Conservation (phyloP, 345 rosid genomes). For the Xanthoceras sorbifolium region DNA sequence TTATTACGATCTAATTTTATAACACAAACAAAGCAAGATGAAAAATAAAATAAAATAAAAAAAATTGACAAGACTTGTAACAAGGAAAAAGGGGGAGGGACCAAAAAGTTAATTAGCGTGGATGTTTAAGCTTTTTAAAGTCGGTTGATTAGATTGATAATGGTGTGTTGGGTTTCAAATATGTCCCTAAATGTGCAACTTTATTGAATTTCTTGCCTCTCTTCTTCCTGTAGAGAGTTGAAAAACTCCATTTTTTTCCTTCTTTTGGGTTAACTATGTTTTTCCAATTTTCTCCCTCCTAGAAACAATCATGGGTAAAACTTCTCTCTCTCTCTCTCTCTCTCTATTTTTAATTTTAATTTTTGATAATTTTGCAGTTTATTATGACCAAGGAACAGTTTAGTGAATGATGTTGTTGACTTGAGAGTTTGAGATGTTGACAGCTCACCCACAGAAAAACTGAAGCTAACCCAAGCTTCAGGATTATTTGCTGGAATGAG, state of each 20-base stretch:
- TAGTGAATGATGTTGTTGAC: constrained; percentile 21
- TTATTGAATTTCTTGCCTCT: not conserved
- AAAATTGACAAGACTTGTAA: not conserved
- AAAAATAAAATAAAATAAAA: too few species aligned
- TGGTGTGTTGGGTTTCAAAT: not conserved
- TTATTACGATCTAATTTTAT: not conserved
- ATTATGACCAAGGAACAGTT: not conserved
- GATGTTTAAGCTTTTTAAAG: constrained; percentile 23
- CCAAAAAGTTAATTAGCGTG: constrained; percentile 7
- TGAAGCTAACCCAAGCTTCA: not conserved
- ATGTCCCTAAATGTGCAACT: not conserved
- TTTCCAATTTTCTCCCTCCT: not conserved
- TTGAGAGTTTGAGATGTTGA: constrained; percentile 20
- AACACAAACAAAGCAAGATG: too few species aligned
- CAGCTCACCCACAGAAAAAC: not conserved
- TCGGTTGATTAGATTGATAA: constrained; percentile 28
- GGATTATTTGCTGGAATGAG: not conserved
- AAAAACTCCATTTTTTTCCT: not conserved
- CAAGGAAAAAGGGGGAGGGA: not conserved
- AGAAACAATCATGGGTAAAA: not conserved
- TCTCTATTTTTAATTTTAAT: not conserved
- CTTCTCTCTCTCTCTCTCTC: too few species aligned
- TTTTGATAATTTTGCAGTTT: not conserved
- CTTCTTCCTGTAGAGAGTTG: constrained; percentile 3
- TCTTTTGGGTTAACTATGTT: not conserved